Conservation (phyloP, 371 early-diverging fungal species). For the Umbelopsis sp. region DNA sequence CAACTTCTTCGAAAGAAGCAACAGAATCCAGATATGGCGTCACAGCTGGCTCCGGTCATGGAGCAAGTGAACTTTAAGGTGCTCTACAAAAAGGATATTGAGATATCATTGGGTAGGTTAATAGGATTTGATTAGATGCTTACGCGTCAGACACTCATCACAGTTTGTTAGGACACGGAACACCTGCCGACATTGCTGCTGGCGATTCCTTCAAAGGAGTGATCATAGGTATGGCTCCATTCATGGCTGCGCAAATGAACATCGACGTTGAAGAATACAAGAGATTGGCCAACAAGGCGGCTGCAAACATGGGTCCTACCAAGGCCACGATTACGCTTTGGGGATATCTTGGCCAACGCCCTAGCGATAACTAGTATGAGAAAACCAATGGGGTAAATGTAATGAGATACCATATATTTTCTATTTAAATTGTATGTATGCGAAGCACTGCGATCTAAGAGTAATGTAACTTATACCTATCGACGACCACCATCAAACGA, state of each 20-base stretch:
- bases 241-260: conserved; percentile 5
- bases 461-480: no score
- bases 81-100: not conserved
- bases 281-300: not conserved
- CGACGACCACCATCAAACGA: no score
- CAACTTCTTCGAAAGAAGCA: not conserved
- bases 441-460: no score
- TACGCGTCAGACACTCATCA: not conserved
- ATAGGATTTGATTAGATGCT: not conserved
- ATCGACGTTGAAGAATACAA: not conserved
- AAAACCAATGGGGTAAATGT: no score
- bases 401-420: no score
- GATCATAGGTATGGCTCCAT: not conserved
- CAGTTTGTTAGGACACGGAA: not conserved
- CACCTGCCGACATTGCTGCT: not conserved
- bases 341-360: not conserved
- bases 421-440: no score
- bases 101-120: not conserved
- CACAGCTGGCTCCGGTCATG: not conserved
- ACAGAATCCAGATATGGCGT: not conserved
- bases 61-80: not conserved
- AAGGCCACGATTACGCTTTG: not conserved
- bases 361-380: not conserved
- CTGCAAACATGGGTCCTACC: not conserved
- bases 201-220: not conserved